phyloP scores from a whole-genome alignment of 257 asterid species.

The Solanum virginianum region DNA sequence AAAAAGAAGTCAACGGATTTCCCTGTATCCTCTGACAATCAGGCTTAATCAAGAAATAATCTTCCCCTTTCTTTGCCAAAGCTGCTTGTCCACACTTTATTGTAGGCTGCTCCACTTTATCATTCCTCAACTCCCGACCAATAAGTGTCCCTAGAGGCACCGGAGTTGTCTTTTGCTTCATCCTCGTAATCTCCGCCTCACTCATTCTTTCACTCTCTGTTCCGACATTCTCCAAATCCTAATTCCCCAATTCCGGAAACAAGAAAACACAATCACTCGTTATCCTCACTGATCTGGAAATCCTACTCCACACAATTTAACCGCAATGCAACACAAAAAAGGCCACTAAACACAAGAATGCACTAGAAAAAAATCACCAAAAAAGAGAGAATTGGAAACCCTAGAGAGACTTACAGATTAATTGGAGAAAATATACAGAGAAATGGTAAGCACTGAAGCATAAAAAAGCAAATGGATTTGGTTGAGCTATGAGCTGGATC shows the following conservation, averaged over 20 bases:
- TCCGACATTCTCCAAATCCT: constrained; percentile 36
- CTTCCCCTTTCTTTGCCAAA: constrained; percentile 90
- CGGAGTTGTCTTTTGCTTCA: constrained; percentile 66
- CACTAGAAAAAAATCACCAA: not conserved
- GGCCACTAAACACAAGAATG: not conserved
- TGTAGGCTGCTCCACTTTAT: constrained; percentile 59
- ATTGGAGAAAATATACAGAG: not conserved
- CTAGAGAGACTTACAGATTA: not conserved
- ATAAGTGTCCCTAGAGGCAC: constrained; percentile 74
- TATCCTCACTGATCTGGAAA: not conserved
- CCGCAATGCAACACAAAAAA: not conserved
- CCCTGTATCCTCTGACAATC: constrained; percentile 67
- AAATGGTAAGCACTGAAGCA: not conserved
- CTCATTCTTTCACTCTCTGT: constrained; percentile 32
- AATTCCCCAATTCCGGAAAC: not conserved
- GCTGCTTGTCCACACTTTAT: constrained; percentile 74
- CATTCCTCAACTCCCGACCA: constrained; percentile 68
- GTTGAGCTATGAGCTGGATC: constrained; percentile 7
- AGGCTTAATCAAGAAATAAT: constrained; percentile 52
- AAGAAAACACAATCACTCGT: not conserved
- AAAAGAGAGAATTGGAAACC: not conserved
- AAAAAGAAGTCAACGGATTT: constrained; percentile 49
- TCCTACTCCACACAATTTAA: constrained; percentile 9
- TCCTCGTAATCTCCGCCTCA: constrained; percentile 32
- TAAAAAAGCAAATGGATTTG: not conserved